Conservation (phyloP, 345 rosid species). For the Syzygium aqueum region DNA sequence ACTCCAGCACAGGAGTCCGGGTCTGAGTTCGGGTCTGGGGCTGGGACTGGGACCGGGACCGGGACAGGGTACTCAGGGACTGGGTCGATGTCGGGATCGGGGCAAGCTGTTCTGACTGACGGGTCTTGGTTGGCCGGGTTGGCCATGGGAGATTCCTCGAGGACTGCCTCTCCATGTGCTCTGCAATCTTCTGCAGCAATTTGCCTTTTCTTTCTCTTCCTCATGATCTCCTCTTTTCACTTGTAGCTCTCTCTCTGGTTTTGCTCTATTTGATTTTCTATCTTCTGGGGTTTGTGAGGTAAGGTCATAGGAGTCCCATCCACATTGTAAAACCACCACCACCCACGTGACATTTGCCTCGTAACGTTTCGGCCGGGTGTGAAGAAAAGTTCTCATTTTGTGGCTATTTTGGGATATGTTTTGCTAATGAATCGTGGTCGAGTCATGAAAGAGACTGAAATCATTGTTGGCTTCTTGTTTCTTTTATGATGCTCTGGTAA, state of each 20-base stretch:
- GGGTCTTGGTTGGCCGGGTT: conserved; percentile 88
- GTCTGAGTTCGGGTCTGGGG: conserved; percentile 15
- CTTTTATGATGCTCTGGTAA: not conserved
- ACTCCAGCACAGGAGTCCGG: conserved; percentile 8
- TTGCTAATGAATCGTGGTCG: not conserved
- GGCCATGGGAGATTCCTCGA: conserved; percentile 72
- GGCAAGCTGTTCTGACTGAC: conserved; percentile 50
- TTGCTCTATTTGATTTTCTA: conserved; percentile 12
- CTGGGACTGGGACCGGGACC: conserved; percentile 11
- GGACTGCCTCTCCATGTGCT: conserved; percentile 9
- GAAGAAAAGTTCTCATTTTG: not conserved
- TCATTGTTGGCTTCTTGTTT: not conserved
- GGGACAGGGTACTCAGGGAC: conserved; percentile 17
- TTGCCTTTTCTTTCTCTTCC: not conserved
- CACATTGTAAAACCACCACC: conserved; percentile 3
- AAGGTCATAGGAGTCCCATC: conserved; percentile 21
- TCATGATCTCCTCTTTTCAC: conserved; percentile 10
- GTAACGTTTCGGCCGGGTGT: not conserved
- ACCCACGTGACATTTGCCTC: conserved; percentile 1
- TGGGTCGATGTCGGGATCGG: conserved; percentile 16
- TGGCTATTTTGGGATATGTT: not conserved
- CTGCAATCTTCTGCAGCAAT: conserved; percentile 1
- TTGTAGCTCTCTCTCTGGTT: conserved; percentile 14
- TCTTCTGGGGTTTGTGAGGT: not conserved
- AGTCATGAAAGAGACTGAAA: not conserved